Percentiles rank a stretch among this genome's conserved stretches.
phyloP scores from a whole-genome alignment of 768 basidiomycete genomes.

The Lactarius trivialis region DNA sequence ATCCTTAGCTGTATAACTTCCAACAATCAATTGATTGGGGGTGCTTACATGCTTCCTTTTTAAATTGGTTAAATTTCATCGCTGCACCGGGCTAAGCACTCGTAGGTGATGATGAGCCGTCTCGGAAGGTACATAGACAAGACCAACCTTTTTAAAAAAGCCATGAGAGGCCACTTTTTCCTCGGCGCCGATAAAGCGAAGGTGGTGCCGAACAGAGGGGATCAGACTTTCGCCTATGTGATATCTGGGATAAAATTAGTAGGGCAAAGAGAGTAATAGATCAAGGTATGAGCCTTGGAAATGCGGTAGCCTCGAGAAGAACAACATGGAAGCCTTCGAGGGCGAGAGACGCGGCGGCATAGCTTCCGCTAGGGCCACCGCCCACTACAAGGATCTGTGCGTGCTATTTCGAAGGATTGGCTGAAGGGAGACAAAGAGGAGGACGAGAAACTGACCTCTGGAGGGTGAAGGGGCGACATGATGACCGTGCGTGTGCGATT shows the following conservation, averaged over 20 bases:
- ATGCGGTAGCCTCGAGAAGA: conserved; percentile 47
- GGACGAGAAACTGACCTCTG: conserved; percentile 5
- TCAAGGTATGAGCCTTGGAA: conserved; percentile 41
- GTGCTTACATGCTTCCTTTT: conserved; percentile 51
- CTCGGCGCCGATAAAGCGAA: conserved; percentile 46
- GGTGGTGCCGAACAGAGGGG: conserved; percentile 46
- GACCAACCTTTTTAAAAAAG: conserved; percentile 42
- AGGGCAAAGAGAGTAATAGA: background rate
- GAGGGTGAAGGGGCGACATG: conserved; percentile 8
- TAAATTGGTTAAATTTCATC: conserved; percentile 50
- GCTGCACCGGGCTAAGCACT: conserved; percentile 48
- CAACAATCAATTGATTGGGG: background rate
- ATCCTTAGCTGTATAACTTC: background rate
- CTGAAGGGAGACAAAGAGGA: background rate
- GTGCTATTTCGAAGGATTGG: conserved; percentile 19
- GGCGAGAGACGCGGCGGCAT: conserved; percentile 47
- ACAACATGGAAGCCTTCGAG: conserved; percentile 55
- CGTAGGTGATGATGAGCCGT: background rate
- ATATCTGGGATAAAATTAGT: conserved; percentile 30
- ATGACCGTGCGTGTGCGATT: background rate
- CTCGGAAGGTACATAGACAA: background rate
- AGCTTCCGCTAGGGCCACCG: conserved; percentile 55
- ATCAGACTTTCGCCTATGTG: conserved; percentile 45
- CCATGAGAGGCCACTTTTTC: conserved; percentile 38
- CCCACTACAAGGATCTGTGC: conserved; percentile 46